Conservation (phyloP, 2,329 filamentous ascomycete genomes). For the Aspergillus jensenii region DNA sequence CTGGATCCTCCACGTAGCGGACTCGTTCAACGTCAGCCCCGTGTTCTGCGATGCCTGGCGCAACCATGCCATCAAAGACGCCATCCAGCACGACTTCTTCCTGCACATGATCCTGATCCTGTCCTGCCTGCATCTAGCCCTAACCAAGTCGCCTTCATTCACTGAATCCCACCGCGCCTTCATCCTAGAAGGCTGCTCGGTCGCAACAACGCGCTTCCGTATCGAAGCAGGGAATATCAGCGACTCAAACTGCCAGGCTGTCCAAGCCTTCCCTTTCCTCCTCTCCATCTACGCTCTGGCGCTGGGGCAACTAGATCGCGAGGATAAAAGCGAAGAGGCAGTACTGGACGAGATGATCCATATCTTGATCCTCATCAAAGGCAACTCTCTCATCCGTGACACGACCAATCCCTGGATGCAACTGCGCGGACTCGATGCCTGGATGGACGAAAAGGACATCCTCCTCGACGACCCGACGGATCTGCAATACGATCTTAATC, state of each 20-base stretch:
- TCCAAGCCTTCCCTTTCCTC: background rate
- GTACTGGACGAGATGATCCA: background rate
- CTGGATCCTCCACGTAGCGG: background rate
- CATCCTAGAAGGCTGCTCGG: background rate
- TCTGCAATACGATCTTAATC: background rate
- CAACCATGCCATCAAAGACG: background rate
- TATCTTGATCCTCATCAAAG: background rate
- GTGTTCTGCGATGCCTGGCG: background rate
- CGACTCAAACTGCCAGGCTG: background rate
- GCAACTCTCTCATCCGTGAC: background rate
- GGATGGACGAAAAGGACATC: background rate
- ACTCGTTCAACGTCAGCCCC: background rate
- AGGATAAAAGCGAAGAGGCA: background rate
- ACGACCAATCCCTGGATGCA: background rate
- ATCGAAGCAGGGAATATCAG: background rate
- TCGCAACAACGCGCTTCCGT: background rate
- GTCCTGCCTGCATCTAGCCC: background rate
- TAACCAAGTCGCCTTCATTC: background rate
- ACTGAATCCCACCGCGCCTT: background rate
- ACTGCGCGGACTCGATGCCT: background rate
- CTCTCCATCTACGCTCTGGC: background rate
- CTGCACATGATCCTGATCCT: slow-evolving; percentile 1
- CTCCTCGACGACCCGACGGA: background rate
- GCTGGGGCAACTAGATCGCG: background rate
- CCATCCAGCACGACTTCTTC: background rate